phyloP scores from a whole-genome alignment of 2,329 filamentous ascomycete genomes.

The Diplocarpon rosae region DNA sequence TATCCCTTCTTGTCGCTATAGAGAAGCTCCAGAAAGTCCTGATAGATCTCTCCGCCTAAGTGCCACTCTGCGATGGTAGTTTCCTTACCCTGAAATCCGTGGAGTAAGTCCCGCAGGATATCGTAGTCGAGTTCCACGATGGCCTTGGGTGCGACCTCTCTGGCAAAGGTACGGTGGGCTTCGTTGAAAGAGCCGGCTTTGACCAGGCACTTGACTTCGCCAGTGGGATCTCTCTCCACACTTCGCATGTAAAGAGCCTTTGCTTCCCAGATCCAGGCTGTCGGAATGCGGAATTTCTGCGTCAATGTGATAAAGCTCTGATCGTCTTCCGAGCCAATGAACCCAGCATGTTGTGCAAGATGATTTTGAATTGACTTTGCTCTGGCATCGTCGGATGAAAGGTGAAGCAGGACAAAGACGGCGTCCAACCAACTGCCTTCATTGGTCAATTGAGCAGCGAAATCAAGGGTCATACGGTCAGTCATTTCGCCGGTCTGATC shows the following conservation, averaged over 20 bases:
- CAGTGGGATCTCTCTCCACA: slow-evolving; percentile 53
- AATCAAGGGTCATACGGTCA: slow-evolving; percentile 56
- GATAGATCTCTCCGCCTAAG: slow-evolving; percentile 70
- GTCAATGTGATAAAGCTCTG: slow-evolving; percentile 48
- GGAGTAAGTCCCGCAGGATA: slow-evolving; percentile 56
- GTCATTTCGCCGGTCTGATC: slow-evolving; percentile 45
- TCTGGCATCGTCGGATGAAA: slow-evolving; percentile 53
- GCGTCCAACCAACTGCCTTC: slow-evolving; percentile 59
- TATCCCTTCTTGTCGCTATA: slow-evolving; percentile 32
- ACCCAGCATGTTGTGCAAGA: slow-evolving; percentile 58
- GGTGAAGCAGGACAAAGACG: slow-evolving; percentile 66
- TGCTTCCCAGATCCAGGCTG: slow-evolving; percentile 75
- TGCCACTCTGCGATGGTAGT: slow-evolving; percentile 62
- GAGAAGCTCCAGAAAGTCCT: slow-evolving; percentile 45
- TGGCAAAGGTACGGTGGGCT: slow-evolving; percentile 74
- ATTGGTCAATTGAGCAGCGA: slow-evolving; percentile 51
- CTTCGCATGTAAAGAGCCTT: slow-evolving; percentile 74
- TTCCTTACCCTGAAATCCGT: slow-evolving; percentile 56
- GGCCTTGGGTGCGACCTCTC: slow-evolving; percentile 68
- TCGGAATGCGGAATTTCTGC: slow-evolving; percentile 58
- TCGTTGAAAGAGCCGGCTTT: slow-evolving; percentile 65
- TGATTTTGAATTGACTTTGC: slow-evolving; percentile 60
- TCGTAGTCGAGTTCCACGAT: slow-evolving; percentile 76
- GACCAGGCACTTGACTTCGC: slow-evolving; percentile 71
- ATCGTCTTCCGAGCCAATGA: slow-evolving; percentile 49